A percentile compares a stretch with the other conserved stretches of the same genome.
Conservation (phyloP, 306 rosid genomes). For the Benincasa hispida region DNA sequence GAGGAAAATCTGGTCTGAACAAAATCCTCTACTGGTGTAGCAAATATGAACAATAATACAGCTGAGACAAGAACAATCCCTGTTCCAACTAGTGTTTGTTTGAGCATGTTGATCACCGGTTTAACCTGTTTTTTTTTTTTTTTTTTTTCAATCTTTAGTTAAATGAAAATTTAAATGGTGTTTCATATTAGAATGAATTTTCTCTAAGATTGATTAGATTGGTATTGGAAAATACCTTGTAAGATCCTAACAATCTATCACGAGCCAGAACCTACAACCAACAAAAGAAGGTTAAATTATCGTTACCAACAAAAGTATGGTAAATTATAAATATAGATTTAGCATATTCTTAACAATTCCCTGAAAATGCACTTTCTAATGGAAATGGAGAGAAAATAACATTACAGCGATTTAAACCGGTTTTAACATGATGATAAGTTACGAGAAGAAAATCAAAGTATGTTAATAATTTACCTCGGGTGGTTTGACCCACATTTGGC, state of each 20-base stretch:
- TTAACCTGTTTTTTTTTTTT: slow-evolving; percentile 40
- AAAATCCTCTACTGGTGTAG: slow-evolving; percentile 72
- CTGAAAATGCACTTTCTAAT: background rate
- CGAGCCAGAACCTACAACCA: slow-evolving; percentile 74
- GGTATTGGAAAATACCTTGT: slow-evolving; percentile 48
- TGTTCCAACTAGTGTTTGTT: slow-evolving; percentile 89
- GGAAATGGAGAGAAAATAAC: background rate
- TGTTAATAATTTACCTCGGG: slow-evolving; percentile 60
- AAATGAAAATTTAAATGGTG: background rate
- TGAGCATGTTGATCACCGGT: slow-evolving; percentile 80
- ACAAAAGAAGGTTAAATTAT: background rate
- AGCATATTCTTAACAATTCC: background rate
- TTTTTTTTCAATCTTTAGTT: background rate
- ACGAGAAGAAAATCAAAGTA: no score
- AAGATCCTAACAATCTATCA: slow-evolving; percentile 87
- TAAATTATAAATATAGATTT: background rate
- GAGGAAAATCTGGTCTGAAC: slow-evolving; percentile 33
- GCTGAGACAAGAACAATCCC: slow-evolving; percentile 82
- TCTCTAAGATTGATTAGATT: background rate
- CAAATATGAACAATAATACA: slow-evolving; percentile 65
- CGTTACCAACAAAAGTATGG: background rate
- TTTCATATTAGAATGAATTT: background rate
- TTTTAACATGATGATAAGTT: no score
- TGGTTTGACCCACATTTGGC: slow-evolving; percentile 99
- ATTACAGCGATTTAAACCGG: background rate